These are phyloP conservation scores for Theobroma cacao DNA, from an alignment of 345 rosid genomes.

Conservation along the genomic window DNA sequence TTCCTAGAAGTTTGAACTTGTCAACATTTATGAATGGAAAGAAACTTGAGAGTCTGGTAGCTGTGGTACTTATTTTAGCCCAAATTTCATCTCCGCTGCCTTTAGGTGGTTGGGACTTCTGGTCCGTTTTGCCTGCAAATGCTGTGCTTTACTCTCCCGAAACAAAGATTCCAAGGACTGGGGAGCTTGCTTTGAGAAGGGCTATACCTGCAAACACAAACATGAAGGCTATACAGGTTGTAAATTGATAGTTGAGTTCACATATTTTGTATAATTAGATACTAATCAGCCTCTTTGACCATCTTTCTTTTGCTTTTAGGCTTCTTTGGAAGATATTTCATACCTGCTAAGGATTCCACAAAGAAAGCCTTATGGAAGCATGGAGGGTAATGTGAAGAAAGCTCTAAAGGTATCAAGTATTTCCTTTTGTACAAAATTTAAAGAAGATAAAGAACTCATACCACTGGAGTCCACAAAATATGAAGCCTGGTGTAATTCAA, in stretches of 20 bases:
- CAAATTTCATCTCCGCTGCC: slow-evolving; percentile 2
- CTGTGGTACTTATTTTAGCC: slow-evolving; percentile 4
- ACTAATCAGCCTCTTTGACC: slow-evolving; percentile 17
- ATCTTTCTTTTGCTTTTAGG: slow-evolving; percentile 38
- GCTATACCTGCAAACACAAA: slow-evolving; percentile 88
- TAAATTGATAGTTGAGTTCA: slow-evolving; percentile 3
- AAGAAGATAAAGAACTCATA: not conserved
- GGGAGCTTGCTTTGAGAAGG: slow-evolving; percentile 86
- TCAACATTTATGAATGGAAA: slow-evolving; percentile 9
- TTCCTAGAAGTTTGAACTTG: slow-evolving; percentile 13
- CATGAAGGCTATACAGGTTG: slow-evolving; percentile 87
- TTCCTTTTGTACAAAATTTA: not conserved
- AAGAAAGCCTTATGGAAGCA: slow-evolving; percentile 93
- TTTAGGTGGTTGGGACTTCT: slow-evolving; percentile 1
- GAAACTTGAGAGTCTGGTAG: not conserved
- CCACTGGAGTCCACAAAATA: not conserved
- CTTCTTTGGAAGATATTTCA: slow-evolving; percentile 84
- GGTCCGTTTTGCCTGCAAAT: slow-evolving; percentile 12
- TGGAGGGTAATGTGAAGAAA: slow-evolving; percentile 94
- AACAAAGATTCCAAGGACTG: slow-evolving; percentile 69
- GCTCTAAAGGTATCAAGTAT: slow-evolving; percentile 59
- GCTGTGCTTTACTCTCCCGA: slow-evolving; percentile 13
- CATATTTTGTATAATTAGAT: not conserved
- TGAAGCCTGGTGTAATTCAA: too few relatives aligned
- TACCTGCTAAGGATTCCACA: slow-evolving; percentile 92